A percentile compares a stretch with the other conserved stretches of the same genome.
These are phyloP conservation scores for Trichoderma sp. DNA, from an alignment of 2,329 filamentous ascomycete genomes.

Conservation along the genomic window DNA sequence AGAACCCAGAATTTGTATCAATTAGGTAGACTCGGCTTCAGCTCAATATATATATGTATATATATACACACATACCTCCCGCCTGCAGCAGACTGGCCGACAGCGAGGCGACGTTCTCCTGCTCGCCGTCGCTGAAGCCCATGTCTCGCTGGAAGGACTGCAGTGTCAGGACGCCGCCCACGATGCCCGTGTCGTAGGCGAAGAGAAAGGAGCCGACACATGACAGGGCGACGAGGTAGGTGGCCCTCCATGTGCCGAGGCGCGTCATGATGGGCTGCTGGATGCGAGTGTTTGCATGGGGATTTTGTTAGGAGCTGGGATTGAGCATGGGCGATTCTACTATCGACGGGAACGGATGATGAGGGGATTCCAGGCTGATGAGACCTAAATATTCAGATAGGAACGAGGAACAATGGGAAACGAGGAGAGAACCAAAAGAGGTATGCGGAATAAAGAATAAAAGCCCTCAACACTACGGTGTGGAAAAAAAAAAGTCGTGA, in stretches of 20 bases:
- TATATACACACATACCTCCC: slow-evolving; percentile 34
- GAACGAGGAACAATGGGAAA: neutral
- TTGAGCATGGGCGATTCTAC: neutral
- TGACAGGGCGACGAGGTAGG: slow-evolving; percentile 41
- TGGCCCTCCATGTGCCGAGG: slow-evolving; percentile 40
- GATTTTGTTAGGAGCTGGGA: neutral
- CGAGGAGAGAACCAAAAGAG: neutral
- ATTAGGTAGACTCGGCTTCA: neutral
- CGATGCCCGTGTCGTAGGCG: slow-evolving; percentile 46
- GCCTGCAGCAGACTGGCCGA: slow-evolving; percentile 45
- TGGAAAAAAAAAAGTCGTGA: neutral
- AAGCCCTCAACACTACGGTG: neutral
- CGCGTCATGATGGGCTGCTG: slow-evolving; percentile 25
- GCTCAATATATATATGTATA: neutral
- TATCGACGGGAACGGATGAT: neutral
- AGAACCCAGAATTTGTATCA: neutral
- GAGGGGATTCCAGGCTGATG: neutral
- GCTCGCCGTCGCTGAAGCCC: slow-evolving; percentile 33
- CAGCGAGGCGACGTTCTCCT: slow-evolving; percentile 40
- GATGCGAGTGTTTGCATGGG: neutral
- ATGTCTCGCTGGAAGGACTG: slow-evolving; percentile 43
- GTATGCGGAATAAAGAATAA: neutral
- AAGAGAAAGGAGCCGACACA: slow-evolving; percentile 44
- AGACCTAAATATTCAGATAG: neutral
- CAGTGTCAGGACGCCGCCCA: slow-evolving; percentile 44